Evolutionary conservation across 2,329 filamentous ascomycete species (phyloP), one percentile per base, ranked within the genome.

Genomic region (Pleomassaria siparia): DNA sequence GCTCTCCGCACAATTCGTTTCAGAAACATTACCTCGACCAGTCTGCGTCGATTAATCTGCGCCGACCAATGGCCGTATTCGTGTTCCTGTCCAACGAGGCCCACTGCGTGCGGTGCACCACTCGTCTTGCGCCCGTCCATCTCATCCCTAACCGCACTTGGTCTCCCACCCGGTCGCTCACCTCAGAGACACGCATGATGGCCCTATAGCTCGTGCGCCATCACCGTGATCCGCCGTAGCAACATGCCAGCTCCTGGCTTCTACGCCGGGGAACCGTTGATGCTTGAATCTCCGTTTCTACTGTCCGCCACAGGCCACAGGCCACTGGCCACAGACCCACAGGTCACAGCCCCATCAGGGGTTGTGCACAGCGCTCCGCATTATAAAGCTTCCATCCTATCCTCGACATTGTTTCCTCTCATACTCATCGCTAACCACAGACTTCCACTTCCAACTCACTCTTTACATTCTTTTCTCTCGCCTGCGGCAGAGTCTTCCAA

Each of bases 401-500:
- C 43, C 56, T 45, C 53, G 33, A 49, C 36, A 33, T 35, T 54
- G 57, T 63, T 51, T 54, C 48, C 49, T 50, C 44, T 58, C 54
- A 51, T 53, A 51, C 55, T 53, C 50, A 46, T 29, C 35, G 53
- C 54, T 59, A 49, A 54, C 51, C 56, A 60, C 55, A 59, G 55
- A 49, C 37, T 49, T 53, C 44, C 55, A 53, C 47, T 56, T 54
- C 48, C 53, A 47, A 47, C 49, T 49, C 37, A 16, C 13, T 40
- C 20, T 40, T 29, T 40, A 16, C 22, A 21, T 40, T 29, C 22
- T 59, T 50, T 54, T 51, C 57, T 64, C 58, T 60, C 60, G 66
- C 68, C 66, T 63, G 66, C 58, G 68, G 68, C 68, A 67, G 62
- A 62, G 49, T 12, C 20, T 37, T n/a, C 12, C 9, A 21, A 22